Base-by-base conservation (phyloP, 148 eudicot species). In the Suaeda aralocaspica region DNA sequence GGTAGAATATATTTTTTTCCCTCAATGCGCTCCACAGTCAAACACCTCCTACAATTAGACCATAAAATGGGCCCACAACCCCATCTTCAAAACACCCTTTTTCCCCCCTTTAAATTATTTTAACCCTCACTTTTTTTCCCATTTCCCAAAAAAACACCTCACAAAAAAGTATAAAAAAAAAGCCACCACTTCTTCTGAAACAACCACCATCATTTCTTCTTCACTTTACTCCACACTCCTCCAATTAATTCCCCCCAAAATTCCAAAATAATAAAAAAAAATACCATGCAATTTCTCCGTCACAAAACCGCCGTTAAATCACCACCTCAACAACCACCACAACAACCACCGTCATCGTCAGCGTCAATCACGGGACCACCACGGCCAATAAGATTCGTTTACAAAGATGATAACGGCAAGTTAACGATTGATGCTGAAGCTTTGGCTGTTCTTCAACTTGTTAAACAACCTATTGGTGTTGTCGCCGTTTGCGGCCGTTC, bases 401-500 rank as follows among this genome's bases (percentile, higher is more conserved):
- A 91, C 79, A 74, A 86, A 77, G 99, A 94, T 71, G 97, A 87
- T 2, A 76, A 79, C 29, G 99, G 97, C 2, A 84, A 78, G 74
- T 94, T 94, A 74, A 75, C 74, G 21, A 83, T 94, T 84, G 98
- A 94, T 86, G 96, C 98, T 2, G 88, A 91, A 76, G 97, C 97
- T 13, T 81, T 91, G 45, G 92, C 98, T 22, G 79, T 87, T 52
- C 92, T 94, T 57, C 98, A 94, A 66, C 83, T 89, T 24, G 88
- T 94, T 25, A 94, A 94, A 72, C 89, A 82, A 30, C 97, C 98
- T 9, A 82, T 94, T 12, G 98, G 97, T 2, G 86, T 94, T 51
- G 98, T 91, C 46, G 82, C 98, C 31, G 98, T 94, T 12, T 94
- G 97, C 44, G 98, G 98, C 33, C 98, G 98, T 8, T 92, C 98